A percentile compares a stretch with the other conserved stretches of the same genome.
phyloP scores from a whole-genome alignment of 23 red algal species.

The Gracilaria vermiculophylla region DNA sequence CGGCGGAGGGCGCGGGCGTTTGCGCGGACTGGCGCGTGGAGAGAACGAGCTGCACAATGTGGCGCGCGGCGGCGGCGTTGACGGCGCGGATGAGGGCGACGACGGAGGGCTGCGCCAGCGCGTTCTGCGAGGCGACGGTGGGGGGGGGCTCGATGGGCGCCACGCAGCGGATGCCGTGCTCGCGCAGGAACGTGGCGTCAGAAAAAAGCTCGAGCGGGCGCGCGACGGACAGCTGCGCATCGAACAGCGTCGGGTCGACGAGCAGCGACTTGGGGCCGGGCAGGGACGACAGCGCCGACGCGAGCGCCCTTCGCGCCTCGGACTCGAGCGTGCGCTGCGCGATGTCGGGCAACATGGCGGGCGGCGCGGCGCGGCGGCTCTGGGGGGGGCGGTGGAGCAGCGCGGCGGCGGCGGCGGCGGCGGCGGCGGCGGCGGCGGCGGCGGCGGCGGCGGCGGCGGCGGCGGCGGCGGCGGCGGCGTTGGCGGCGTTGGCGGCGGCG shows the following conservation, averaged over 20 bases:
- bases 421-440: too few species aligned
- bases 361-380: background rate
- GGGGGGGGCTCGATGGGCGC: conserved; percentile 5
- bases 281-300: conserved; percentile 15
- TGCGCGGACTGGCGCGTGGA: background rate
- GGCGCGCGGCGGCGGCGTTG: conserved; percentile 47
- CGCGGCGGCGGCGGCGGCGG: too few species aligned
- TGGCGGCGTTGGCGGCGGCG: too few species aligned
- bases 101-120: conserved; percentile 26
- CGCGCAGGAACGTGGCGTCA: conserved; percentile 47
- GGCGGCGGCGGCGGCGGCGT: too few species aligned
- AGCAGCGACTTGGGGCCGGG: conserved; percentile 62
- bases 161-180: conserved; percentile 47
- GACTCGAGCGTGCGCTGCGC: conserved; percentile 45
- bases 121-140: background rate
- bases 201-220: conserved; percentile 68
- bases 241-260: conserved; percentile 40
- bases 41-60: conserved; percentile 17
- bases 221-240: conserved; percentile 28
- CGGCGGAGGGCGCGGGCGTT: background rate
- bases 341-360: conserved; percentile 21
- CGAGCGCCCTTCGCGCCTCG: conserved; percentile 50
- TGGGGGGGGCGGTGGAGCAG: too few species aligned
- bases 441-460: too few species aligned
- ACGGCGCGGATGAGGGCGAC: conserved; percentile 49